Conservation (phyloP, 257 asterid species). For the Nicotiana undulata region DNA sequence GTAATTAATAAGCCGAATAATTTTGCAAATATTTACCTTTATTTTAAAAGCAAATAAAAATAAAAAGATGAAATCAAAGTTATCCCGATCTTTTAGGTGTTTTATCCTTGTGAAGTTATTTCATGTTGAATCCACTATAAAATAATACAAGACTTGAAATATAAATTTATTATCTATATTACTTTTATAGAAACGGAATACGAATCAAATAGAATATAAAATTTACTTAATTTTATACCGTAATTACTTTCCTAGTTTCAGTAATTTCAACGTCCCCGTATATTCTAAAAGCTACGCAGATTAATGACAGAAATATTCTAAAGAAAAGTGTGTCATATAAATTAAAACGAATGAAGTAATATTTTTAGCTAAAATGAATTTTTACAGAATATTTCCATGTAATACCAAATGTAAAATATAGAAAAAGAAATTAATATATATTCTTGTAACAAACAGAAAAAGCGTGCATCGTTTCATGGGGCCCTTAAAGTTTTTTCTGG, state of each 20-base stretch:
- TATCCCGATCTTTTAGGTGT: no score
- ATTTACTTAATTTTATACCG: neutral
- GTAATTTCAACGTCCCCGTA: neutral
- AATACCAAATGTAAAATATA: neutral
- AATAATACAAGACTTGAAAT: neutral
- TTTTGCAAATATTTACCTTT: neutral
- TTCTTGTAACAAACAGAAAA: neutral
- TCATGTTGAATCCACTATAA: neutral
- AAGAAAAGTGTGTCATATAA: no score
- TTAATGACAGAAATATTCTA: neutral
- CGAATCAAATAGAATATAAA: neutral
- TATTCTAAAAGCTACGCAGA: no score
- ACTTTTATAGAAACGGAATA: no score
- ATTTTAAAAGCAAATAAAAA: neutral
- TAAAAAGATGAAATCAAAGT: neutral
- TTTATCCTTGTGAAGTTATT: neutral
- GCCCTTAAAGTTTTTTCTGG: conserved; percentile 3
- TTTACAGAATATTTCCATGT: neutral
- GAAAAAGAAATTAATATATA: neutral
- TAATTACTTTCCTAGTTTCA: neutral
- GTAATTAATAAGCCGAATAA: no score
- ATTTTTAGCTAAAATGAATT: neutral
- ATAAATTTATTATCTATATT: neutral
- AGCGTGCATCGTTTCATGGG: neutral
- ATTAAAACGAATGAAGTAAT: neutral